A percentile compares a stretch with the other conserved stretches of the same genome.
Evolutionary conservation across 2,329 filamentous ascomycete species (phyloP).

Genomic region (Alternaria sp.): DNA sequence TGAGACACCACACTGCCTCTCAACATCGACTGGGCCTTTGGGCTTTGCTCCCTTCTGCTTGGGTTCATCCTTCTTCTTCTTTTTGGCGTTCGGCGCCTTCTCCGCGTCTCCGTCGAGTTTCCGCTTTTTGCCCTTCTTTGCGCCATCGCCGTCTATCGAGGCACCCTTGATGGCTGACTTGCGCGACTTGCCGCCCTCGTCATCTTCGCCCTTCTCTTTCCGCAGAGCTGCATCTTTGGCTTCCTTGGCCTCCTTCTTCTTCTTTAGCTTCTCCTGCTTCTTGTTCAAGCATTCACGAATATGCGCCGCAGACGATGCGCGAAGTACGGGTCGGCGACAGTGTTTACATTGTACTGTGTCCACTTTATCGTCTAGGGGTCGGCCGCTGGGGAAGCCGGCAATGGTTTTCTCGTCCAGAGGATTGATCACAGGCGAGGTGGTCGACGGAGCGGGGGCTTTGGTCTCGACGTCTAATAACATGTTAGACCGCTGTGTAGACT

Average conservation of each 20-base stretch:
- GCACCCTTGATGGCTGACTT: slow-evolving; percentile 51
- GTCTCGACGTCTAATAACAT: slow-evolving; percentile 29
- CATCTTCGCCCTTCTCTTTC: slow-evolving; percentile 55
- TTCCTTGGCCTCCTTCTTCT: slow-evolving; percentile 68
- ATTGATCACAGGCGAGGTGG: slow-evolving; percentile 52
- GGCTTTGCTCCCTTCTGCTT: slow-evolving; percentile 84
- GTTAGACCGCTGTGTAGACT: slow-evolving; percentile 9
- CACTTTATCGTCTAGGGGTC: slow-evolving; percentile 78
- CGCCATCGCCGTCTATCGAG: slow-evolving; percentile 45
- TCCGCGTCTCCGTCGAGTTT: slow-evolving; percentile 66
- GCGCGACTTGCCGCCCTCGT: slow-evolving; percentile 50
- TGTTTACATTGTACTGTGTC: slow-evolving; percentile 87
- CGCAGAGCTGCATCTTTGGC: slow-evolving; percentile 57
- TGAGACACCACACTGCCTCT: slow-evolving; percentile 88
- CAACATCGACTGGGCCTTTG: slow-evolving; percentile 92
- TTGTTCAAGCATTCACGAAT: slow-evolving; percentile 83
- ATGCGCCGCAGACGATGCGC: slow-evolving; percentile 76
- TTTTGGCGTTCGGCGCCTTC: slow-evolving; percentile 77
- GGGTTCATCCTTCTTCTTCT: slow-evolving; percentile 94
- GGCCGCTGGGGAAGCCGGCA: slow-evolving; percentile 80
- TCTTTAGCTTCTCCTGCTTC: slow-evolving; percentile 71
- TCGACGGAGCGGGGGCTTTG: slow-evolving; percentile 27
- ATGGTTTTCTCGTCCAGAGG: slow-evolving; percentile 77
- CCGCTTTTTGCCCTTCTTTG: slow-evolving; percentile 55
- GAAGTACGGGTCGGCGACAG: slow-evolving; percentile 87